Evolutionary conservation across 148 eudicot species (phyloP), one percentile per base, ranked within the genome.

Genomic region (Heliamphora exappendiculata): DNA sequence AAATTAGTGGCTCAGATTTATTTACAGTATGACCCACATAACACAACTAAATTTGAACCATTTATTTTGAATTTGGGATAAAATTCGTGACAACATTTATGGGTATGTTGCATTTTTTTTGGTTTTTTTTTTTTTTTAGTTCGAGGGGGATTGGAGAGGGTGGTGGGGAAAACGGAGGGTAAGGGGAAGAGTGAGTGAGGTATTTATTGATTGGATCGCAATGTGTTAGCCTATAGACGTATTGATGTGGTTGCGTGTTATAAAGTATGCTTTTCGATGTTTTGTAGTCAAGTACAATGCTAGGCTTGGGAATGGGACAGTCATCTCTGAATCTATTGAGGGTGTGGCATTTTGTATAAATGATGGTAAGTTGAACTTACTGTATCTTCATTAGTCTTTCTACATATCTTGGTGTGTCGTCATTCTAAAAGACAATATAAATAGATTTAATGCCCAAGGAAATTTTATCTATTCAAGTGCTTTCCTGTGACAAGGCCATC

Each of bases 261-360:
- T 75, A 68, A 24, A 47, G 72, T 64, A 7, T 45, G 8, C 16
- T 29, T 69, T 10, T 41, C 17, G 20, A 9, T 60, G 9, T 24
- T 70, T 22, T 77, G 55, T 78, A 89, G 91, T 90, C 33, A 81
- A 86, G 66, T 90, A 81, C 45, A 88, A 87, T 54, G 87, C 78
- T 28, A 76, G 60, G 71, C 85, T 88, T 20, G 86, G 84, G 49
- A 79, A 90, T 83, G 88, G 87, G 41, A 75, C 72, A 34, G 24
- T 80, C 20, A 78, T 85, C 59, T 74, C 87, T 16, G 85, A 75
- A 29, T 80, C 82, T 0, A 84, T 84, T 68, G 51, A 76, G 20
- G 81, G 70, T 34, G 66, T 60, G 42, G 80, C 78, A 41, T 85
- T 90, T 47, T 78, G 78, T 58, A 74, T 88, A 44, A 78, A 73